Evolutionary conservation across 208 protist genomes (phyloP), one percentile per base, ranked within the genome.

Genomic region (Wallacemonas sp.): DNA sequence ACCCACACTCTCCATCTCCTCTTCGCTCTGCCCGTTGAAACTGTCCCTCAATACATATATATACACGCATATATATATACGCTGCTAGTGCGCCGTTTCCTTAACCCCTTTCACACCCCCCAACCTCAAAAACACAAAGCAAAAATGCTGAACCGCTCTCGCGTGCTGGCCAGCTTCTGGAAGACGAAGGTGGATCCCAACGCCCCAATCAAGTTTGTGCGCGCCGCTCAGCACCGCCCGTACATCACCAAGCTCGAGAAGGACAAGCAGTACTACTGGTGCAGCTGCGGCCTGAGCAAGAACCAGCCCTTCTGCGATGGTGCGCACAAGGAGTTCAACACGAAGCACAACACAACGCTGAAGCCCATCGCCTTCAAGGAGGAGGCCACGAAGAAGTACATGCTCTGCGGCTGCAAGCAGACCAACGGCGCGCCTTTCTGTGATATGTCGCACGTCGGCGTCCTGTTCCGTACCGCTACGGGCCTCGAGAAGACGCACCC

Each of bases 241-340:
- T 86, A 81, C 61, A 61, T 77, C 45, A 48, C 72, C 38, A 28
- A 70, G 39, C 57, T 92, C 29, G 73, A 93, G 71, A 65, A 70
- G 12, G 83, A 75, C 10, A 89, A 84, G 70, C 87, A 79, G 64
- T 94, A 94, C 66, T 90, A 84, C 72, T 94, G 89, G 89, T 94
- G 89, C 61, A 62, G 72, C 10, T 94, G 89, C 57, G 89, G 89
- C 38, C 50, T 86, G 42, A 91, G 83, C 70, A 79, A 85, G 46
- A 90, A 77, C 38, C 89, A 94, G 75, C 89, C 89, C 3, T 94
- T 88, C 65, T 94, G 89, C 72, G 89, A 94, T 50, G 82, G 80
- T 14, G 22, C 74, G 3, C 89, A 94, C 62, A 64, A 70, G 12
- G 73, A 65, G 8, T 86, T 89, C 74, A 93, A 93, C 61, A 67